Percentiles rank a stretch among this genome's conserved stretches.
These are phyloP conservation scores for Akanthomyces muscarius DNA, from an alignment of 2,329 filamentous ascomycete species.

Conservation along the genomic window DNA sequence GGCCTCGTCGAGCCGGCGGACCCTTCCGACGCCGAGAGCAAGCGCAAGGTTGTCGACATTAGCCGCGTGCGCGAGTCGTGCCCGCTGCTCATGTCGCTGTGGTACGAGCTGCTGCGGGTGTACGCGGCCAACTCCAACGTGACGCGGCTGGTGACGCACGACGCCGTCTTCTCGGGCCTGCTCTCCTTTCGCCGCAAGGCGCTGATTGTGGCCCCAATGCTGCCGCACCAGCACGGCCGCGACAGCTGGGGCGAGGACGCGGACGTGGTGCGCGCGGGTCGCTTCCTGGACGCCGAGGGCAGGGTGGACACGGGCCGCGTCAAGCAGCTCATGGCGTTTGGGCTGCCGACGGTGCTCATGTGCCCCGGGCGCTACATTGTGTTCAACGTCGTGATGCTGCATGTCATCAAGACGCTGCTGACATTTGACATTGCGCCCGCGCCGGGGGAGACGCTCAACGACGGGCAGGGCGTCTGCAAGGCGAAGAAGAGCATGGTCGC, in stretches of 20 bases:
- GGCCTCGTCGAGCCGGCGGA: neutral
- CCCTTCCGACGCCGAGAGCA: neutral
- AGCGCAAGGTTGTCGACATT: neutral
- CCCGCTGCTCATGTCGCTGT: constrained; percentile 15
- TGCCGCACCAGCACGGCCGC: constrained; percentile 12
- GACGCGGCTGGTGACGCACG: constrained; percentile 11
- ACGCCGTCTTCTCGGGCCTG: constrained; percentile 5
- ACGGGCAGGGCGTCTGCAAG: neutral
- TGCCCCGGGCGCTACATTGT: constrained; percentile 14
- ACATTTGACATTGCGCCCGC: constrained; percentile 12
- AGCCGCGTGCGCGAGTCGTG: constrained; percentile 12
- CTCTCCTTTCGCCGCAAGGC: constrained; percentile 7
- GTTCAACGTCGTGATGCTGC: constrained; percentile 13
- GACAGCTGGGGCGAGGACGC: constrained; percentile 13
- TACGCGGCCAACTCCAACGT: constrained; percentile 15
- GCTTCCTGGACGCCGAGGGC: neutral
- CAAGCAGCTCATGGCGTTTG: constrained; percentile 9
- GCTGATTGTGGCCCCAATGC: constrained; percentile 13
- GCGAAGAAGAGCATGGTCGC: constrained; percentile 11
- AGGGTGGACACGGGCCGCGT: neutral
- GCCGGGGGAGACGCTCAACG: constrained; percentile 5
- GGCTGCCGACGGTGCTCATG: constrained; percentile 14
- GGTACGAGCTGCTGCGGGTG: constrained; percentile 14
- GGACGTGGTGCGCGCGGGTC: constrained; percentile 2
- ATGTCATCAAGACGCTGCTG: constrained; percentile 14